Base-by-base conservation (phyloP, 805 yeast genomes). In the Metschnikowia borealis region DNA sequence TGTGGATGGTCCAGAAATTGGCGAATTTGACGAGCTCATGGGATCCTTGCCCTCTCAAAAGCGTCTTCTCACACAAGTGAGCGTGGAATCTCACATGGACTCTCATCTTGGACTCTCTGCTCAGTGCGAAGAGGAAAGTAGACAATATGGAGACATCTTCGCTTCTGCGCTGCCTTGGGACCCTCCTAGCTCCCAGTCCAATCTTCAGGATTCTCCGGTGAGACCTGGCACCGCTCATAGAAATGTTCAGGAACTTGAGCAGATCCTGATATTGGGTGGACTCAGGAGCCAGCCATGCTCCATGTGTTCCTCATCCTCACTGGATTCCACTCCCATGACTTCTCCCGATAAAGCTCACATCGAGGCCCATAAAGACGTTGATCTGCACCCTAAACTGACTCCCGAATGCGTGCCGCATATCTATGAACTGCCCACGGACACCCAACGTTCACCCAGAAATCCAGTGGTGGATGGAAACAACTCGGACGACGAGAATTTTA, bases 401-500 rank as follows among this genome's bases (percentile, higher is more conserved):
- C 29, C 29, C 5, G 29, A 26, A 10, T 8, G 5, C 29, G 29
- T 8, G 11, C 29, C 29, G 8, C 29, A 26, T 10, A 10, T 8
- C 29, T 26, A 26, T 26, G 29, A 26, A 11, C 29, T 26, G 29
- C 11, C 1, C 4, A 41, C 17, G 6, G 31, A 33, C 13, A 21
- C 7, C 21, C 34, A 42, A 21, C 33, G 15, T 31, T 17, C 45
- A 2, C 15, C 20, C 37, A 15, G 45, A 13, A 15, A 44, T 23
- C 46, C 46, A n/a, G 18, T 26, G 13, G 13, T 23, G 7, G 33
- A 35, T 36, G 46, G 46, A 5, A 44, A 44, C 39, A 44, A 44
- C 39, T 44, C 46, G 20, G 46, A 44, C 18, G 34, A 35, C 17
- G 46, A 44, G 5, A 23, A 44, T 33, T 44, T 23, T 17, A 13